Percentiles rank a stretch among this genome's conserved stretches.
phyloP scores from a whole-genome alignment of 2,329 filamentous ascomycete genomes.

The Diplodia intermedia region DNA sequence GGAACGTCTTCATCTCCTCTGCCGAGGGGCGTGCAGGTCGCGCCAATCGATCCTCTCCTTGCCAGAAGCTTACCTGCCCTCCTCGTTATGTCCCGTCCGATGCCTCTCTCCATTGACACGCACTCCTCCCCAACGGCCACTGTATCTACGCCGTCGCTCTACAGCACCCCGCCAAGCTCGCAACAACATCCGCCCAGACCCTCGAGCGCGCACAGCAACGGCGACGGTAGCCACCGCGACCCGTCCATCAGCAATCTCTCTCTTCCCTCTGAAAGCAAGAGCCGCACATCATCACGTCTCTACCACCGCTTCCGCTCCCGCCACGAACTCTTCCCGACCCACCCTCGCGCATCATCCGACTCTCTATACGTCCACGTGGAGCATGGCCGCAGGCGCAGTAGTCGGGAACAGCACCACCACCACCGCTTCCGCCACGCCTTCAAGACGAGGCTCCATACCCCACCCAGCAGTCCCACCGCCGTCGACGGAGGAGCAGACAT shows the following conservation, averaged over 20 bases:
- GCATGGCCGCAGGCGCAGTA: neutral
- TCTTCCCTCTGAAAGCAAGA: neutral
- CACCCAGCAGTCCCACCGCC: too few relatives aligned
- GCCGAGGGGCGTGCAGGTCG: neutral
- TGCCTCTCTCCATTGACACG: neutral
- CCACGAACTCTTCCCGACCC: neutral
- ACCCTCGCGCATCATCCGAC: neutral
- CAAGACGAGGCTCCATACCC: neutral
- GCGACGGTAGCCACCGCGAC: neutral
- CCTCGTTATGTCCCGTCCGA: neutral
- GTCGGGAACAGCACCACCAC: neutral
- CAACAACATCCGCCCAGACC: neutral
- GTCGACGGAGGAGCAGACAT: neutral
- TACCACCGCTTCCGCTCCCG: neutral
- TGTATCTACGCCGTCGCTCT: neutral
- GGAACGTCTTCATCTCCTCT: neutral
- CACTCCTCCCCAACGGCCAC: neutral
- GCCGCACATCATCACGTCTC: neutral
- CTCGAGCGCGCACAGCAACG: neutral
- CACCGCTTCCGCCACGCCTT: neutral
- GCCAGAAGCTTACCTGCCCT: neutral
- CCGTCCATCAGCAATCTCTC: neutral
- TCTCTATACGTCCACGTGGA: neutral
- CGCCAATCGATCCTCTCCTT: neutral
- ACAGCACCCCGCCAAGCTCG: neutral